Percentiles rank a stretch among this genome's conserved stretches.
Conservation (phyloP, 805 yeast species). For the Lachancea waltii region DNA sequence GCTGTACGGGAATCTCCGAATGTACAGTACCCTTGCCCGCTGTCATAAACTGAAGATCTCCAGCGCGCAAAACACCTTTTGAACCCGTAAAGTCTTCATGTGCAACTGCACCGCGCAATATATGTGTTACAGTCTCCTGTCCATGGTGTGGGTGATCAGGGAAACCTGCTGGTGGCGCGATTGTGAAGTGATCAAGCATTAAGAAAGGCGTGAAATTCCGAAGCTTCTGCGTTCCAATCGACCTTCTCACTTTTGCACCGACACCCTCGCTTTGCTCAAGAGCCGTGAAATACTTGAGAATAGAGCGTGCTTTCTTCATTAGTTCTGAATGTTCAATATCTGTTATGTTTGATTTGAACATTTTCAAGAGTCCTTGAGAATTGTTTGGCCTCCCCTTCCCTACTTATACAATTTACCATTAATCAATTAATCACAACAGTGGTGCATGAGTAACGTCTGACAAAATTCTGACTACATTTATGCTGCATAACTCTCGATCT, state of each 20-base stretch:
- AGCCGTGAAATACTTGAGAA: conserved; percentile 49
- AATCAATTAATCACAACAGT: no score
- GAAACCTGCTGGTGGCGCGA: conserved; percentile 61
- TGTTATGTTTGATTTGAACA: background rate
- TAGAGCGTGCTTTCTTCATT: conserved; percentile 35
- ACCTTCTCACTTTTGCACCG: conserved; percentile 80
- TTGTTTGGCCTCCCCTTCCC: no score
- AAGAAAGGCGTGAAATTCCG: conserved; percentile 78
- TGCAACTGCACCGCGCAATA: conserved; percentile 59
- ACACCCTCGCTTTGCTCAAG: conserved; percentile 76
- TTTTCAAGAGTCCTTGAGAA: no score
- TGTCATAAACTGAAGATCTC: conserved; percentile 90
- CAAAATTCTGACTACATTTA: no score
- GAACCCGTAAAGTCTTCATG: conserved; percentile 86
- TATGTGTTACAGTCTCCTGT: conserved; percentile 70
- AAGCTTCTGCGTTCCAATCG: conserved; percentile 62
- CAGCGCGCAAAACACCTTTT: conserved; percentile 68
- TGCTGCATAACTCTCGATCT: no score
- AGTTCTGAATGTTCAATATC: background rate
- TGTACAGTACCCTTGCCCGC: conserved; percentile 87
- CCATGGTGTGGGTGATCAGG: conserved; percentile 84
- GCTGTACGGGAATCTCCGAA: conserved; percentile 73
- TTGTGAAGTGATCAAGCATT: conserved; percentile 72
- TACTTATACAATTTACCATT: no score
- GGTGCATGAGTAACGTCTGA: no score